Conservation (phyloP, 306 rosid species). For the Cyclanthera cordifolia region DNA sequence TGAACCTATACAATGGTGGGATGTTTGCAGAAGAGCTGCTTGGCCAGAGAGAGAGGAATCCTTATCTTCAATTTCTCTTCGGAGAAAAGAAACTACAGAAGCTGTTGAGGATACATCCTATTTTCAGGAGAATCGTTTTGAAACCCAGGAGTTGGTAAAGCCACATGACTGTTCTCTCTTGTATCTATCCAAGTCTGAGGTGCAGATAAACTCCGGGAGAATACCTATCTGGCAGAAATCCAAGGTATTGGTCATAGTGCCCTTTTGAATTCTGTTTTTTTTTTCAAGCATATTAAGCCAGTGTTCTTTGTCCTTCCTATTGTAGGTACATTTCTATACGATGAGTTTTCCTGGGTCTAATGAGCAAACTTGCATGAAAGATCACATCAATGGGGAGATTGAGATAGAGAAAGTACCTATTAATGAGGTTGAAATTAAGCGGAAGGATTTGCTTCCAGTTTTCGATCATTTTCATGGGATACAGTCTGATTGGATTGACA, state of each 20-base stretch:
- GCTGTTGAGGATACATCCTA: conserved; percentile 39
- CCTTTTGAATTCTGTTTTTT: conserved; percentile 8
- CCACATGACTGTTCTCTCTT: conserved; percentile 42
- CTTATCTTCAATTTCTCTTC: conserved; percentile 33
- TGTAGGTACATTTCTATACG: conserved; percentile 59
- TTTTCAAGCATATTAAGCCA: conserved; percentile 17
- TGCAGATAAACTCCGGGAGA: conserved; percentile 71
- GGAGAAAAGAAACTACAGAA: conserved; percentile 34
- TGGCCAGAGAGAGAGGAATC: conserved; percentile 83
- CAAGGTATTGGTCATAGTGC: conserved; percentile 42
- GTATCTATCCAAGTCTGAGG: conserved; percentile 75
- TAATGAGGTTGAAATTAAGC: conserved; percentile 63
- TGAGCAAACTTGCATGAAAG: conserved; percentile 26
- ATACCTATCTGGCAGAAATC: conserved; percentile 80
- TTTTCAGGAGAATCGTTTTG: conserved; percentile 32
- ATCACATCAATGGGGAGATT: conserved; percentile 47
- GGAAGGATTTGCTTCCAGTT: conserved; percentile 74
- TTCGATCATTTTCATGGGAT: conserved; percentile 53
- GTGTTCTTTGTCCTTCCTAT: conserved; percentile 16
- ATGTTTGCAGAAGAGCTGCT: conserved; percentile 72
- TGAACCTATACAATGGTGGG: conserved; percentile 97
- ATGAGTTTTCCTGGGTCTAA: conserved; percentile 39
- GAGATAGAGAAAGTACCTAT: conserved; percentile 63
- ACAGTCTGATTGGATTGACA: conserved; percentile 58
- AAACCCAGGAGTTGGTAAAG: conserved; percentile 30